Percentiles rank a stretch among this genome's conserved stretches.
Evolutionary conservation across 1,284 basidiomycete species (phyloP).

Genomic region (Marasmius tenuissimus): DNA sequence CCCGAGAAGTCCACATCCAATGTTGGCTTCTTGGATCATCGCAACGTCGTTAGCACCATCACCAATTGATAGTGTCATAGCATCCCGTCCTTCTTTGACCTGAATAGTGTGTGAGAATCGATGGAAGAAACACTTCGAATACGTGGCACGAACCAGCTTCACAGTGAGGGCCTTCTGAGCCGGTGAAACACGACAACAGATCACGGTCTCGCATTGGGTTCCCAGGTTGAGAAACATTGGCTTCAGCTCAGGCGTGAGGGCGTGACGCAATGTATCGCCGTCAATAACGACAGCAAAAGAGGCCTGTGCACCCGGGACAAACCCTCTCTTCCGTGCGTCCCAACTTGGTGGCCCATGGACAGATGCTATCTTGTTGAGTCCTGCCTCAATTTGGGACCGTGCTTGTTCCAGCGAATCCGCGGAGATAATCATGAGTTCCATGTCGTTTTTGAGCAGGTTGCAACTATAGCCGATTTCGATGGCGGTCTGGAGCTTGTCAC

Average conservation of each 20-base stretch:
- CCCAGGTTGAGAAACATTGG: conserved; percentile 88
- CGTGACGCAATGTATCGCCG: conserved; percentile 88
- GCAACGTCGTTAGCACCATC: conserved; percentile 96
- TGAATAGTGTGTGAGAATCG: conserved; percentile 26
- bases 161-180: conserved; percentile 97
- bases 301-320: conserved; percentile 64
- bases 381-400: conserved; percentile 87
- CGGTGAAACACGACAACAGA: conserved; percentile 95
- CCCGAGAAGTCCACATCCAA: conserved; percentile 92
- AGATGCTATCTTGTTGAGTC: conserved; percentile 92
- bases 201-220: conserved; percentile 95
- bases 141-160: conserved; percentile 64
- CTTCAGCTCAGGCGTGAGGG: conserved; percentile 78
- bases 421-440: conserved; percentile 96
- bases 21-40: conserved; percentile 98
- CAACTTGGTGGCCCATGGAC: conserved; percentile 65
- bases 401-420: conserved; percentile 79
- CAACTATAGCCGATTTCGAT: conserved; percentile 95
- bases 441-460: conserved; percentile 87
- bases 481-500: conserved; percentile 96
- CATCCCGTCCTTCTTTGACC: conserved; percentile 94
- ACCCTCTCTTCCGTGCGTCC: conserved; percentile 61
- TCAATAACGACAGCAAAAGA: conserved; percentile 96
- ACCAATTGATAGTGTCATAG: conserved; percentile 96
- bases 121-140: not conserved